Base-by-base conservation (phyloP, 176 grass and related monocot genomes). In the Zea luxurians region DNA sequence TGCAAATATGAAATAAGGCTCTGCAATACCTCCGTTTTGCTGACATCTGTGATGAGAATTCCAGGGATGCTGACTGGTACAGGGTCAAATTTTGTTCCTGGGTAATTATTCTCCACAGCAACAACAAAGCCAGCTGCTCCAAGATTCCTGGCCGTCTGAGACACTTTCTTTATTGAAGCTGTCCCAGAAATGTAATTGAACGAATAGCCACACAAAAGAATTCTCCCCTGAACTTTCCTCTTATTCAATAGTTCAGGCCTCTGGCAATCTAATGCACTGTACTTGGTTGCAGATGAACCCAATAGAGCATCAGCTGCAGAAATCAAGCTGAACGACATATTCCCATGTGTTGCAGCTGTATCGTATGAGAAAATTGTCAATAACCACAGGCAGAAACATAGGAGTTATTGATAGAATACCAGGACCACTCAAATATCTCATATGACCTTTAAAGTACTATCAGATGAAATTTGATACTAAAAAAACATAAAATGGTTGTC, bases 121-220 rank as follows among this genome's bases (percentile, higher is more conserved):
- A 99, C 88, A 85, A 99, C 13, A 80, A 99, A 99, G 57, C 96
- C 96, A 72, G 88, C 92, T 12, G 92, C 96, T 73, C 92, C 88
- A 10, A 99, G 92, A 86, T 57, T 89, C 77, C 82, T 95, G 72
- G 92, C 92, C 60, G 90, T 95, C 71, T 95, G 70, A 60, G 90
- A 95, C 40, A 99, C 96, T 59, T 95, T 99, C 59, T 94, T 92
- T 82, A 99, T 99, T 41, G 96, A 99, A 83, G 96, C 92, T 34
- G 92, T 95, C 37, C 96, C 96, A 61, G 96, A 92, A 87, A 99
- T 85, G 74, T 95, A 99, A 83, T 91, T 98, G 86, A 92, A 98
- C 48, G 96, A 95, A 82, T 99, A 99, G 42, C 96, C 96, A 11
- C 96, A 95, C 17, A 99, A 72, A 73, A 99, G 88, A 89, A 99